A percentile compares a stretch with the other conserved stretches of the same genome.
phyloP scores from a whole-genome alignment of 192 early-diverging fungal species.

The Linnemannia zychae region DNA sequence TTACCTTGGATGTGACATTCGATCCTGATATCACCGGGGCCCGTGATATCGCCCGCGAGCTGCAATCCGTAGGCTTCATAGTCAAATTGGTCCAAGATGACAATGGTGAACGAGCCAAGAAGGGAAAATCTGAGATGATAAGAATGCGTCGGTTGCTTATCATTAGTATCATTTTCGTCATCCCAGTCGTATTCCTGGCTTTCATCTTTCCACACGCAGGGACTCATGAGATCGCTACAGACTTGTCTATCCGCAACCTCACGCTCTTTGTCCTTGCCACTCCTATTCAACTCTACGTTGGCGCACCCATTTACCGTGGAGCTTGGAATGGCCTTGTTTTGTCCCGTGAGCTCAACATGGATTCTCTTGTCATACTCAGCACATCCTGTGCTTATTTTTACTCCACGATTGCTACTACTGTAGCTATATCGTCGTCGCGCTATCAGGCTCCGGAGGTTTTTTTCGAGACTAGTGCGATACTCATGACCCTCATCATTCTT shows the following conservation, averaged over 20 bases:
- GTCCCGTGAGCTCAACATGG: slow-evolving; percentile 76
- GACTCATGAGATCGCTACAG: slow-evolving; percentile 59
- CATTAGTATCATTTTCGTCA: not conserved
- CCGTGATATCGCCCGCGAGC: slow-evolving; percentile 11
- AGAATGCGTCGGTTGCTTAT: slow-evolving; percentile 1
- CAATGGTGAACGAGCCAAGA: not conserved
- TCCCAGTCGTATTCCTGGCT: slow-evolving; percentile 12
- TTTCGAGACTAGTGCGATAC: slow-evolving; percentile 79
- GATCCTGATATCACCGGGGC: slow-evolving; percentile 2
- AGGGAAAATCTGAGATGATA: not conserved
- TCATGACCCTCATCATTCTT: slow-evolving; percentile 82
- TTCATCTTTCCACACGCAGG: slow-evolving; percentile 12
- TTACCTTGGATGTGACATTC: not conserved
- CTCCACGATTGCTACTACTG: slow-evolving; percentile 30
- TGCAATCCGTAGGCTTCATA: not conserved
- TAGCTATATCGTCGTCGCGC: slow-evolving; percentile 8
- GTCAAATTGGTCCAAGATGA: not conserved
- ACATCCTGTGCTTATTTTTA: slow-evolving; percentile 75
- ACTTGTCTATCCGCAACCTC: slow-evolving; percentile 63
- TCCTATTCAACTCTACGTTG: slow-evolving; percentile 76
- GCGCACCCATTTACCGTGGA: slow-evolving; percentile 73
- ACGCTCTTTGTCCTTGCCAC: slow-evolving; percentile 68
- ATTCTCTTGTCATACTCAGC: slow-evolving; percentile 77
- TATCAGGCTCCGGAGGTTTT: slow-evolving; percentile 52
- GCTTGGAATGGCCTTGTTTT: slow-evolving; percentile 69